Evolutionary conservation across 2,329 filamentous ascomycete species (phyloP), one percentile per base, ranked within the genome.

Genomic region (Leptoxyphium fumago): DNA sequence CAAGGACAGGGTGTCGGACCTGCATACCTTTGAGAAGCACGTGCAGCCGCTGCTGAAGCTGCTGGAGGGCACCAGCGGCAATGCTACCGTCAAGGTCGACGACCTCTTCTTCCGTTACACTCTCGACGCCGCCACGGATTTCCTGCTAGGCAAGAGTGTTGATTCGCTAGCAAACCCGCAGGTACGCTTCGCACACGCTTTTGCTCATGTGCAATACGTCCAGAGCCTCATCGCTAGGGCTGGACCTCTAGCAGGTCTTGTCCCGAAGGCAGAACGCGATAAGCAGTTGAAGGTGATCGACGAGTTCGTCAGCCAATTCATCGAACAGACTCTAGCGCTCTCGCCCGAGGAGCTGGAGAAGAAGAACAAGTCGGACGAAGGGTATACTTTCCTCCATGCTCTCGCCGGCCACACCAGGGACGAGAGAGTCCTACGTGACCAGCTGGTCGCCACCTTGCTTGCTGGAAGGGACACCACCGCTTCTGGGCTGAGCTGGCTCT

Each of bases 381-480:
- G 73, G 40, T 88, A 91, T 62, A 93, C 83, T 1, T 94, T 95
- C 66, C 73, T 94, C 15, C 83, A 94, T 63, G 83, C 85, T 28
- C 74, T 95, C 2, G 85, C 86, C 39, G 72, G 73, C 34, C 88
- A 85, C 65, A 94, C 87, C 0, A 77, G 83, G 29, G 67, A 72
- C 48, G 60, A 66, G 18, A 74, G 71, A 43, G 74, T 86, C 3
- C 73, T 95, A 11, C 83, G 86, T 29, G 87, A 94, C 63, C 87
- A 95, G 62, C 70, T 94, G 40, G 74, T 91, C 13, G 80, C 82
- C 39, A 75, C 94, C 10, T 74, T 95, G 2, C 74, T 95, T 13
- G 88, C 88, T 1, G 87, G 85, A 10, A 75, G 84, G 17, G 88
- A 95, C 62, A 94, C 88, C 11, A 95, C 88, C 0, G 87, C 87